phyloP scores from a whole-genome alignment of 2,329 filamentous ascomycete genomes.

The Pseudopithomyces chartarum region DNA sequence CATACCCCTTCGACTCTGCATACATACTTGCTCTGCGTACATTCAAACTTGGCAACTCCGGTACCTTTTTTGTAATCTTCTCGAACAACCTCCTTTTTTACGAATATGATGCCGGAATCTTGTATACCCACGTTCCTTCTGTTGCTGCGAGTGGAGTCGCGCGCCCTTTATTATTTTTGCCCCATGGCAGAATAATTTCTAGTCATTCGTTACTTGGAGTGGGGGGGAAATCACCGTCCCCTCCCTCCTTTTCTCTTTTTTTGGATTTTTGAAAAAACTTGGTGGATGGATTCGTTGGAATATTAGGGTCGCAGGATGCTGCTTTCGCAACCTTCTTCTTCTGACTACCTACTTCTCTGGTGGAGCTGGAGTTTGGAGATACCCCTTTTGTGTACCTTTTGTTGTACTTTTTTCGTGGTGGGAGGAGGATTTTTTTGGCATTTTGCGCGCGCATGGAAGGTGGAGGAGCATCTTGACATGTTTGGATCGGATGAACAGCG shows the following conservation, averaged over 20 bases:
- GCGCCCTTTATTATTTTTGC: constrained; percentile 9
- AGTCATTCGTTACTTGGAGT: constrained; percentile 11
- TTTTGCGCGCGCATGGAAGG: background rate
- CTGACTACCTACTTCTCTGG: constrained; percentile 34
- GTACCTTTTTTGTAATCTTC: constrained; percentile 30
- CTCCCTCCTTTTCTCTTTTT: background rate
- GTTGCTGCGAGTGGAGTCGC: constrained; percentile 2
- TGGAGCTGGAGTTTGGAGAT: constrained; percentile 50
- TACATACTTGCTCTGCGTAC: background rate
- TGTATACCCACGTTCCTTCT: constrained; percentile 25
- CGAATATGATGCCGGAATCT: constrained; percentile 24
- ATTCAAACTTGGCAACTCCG: constrained; percentile 20
- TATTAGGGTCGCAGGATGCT: constrained; percentile 1
- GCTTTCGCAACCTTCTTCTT: constrained; percentile 9
- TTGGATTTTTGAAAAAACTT: background rate
- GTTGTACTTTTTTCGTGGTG: background rate
- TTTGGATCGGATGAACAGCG: background rate
- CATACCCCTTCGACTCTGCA: constrained; percentile 18
- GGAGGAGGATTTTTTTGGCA: background rate
- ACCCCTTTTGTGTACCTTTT: constrained; percentile 30
- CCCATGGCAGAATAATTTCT: constrained; percentile 16
- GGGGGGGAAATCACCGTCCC: background rate
- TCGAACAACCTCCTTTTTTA: constrained; percentile 27
- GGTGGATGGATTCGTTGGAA: background rate
- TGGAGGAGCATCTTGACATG: background rate